These are phyloP conservation scores for Nepenthes alata DNA, from an alignment of 179 eudicot genomes.

Conservation along the genomic window DNA sequence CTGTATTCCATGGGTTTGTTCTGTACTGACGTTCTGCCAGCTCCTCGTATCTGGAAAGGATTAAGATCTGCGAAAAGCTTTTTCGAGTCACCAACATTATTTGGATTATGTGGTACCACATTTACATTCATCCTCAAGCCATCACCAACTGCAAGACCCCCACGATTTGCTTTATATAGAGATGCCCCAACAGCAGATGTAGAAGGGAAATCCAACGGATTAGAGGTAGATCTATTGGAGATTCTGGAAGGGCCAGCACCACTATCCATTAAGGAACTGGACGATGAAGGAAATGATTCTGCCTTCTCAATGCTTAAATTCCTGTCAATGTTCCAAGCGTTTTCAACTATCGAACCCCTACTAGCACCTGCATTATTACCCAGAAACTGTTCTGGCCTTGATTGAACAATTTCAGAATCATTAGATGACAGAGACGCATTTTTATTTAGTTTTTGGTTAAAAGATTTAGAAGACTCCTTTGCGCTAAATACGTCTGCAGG, in stretches of 20 bases:
- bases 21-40: slow-evolving; percentile 51
- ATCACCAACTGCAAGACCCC: slow-evolving; percentile 63
- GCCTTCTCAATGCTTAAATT: slow-evolving; percentile 22
- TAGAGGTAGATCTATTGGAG: slow-evolving; percentile 25
- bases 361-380: slow-evolving; percentile 16
- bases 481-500: slow-evolving; percentile 63
- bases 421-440: slow-evolving; percentile 18
- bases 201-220: slow-evolving; percentile 44
- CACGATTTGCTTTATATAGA: slow-evolving; percentile 67
- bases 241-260: slow-evolving; percentile 53
- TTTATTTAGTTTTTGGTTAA: slow-evolving; percentile 34
- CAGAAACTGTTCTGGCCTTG: slow-evolving; percentile 18
- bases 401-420: slow-evolving; percentile 27
- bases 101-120: slow-evolving; percentile 61
- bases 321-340: slow-evolving; percentile 14
- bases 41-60: slow-evolving; percentile 69
- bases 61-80: slow-evolving; percentile 94
- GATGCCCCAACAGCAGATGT: slow-evolving; percentile 65
- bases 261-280: slow-evolving; percentile 26
- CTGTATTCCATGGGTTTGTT: slow-evolving; percentile 35
- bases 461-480: slow-evolving; percentile 37
- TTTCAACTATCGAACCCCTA: slow-evolving; percentile 21
- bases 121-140: slow-evolving; percentile 77
- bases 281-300: slow-evolving; percentile 32
- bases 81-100: slow-evolving; percentile 48